Conservation (phyloP, 352 stramenopile species). For the Globisporangium solare region DNA sequence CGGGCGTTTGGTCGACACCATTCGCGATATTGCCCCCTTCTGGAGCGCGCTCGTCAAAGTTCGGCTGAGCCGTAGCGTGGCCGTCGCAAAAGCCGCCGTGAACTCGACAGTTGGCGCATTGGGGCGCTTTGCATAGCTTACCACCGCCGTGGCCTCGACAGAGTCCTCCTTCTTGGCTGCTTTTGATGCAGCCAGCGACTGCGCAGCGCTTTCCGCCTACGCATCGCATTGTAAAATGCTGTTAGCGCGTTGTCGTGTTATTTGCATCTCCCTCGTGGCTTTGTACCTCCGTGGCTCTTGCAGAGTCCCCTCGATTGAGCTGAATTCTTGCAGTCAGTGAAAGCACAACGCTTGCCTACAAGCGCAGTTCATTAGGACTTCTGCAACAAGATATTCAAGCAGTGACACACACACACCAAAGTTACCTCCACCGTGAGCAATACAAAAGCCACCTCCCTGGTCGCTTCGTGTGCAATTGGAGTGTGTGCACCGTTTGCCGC, state of each 20-base stretch:
- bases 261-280: background rate
- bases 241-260: background rate
- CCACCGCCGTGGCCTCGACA: conserved; percentile 58
- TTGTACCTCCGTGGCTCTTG: conserved; percentile 82
- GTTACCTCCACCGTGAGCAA: conserved; percentile 69
- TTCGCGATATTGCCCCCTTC: background rate
- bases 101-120: conserved; percentile 26
- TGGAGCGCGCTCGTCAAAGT: background rate
- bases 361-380: background rate
- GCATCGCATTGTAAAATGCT: background rate
- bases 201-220: conserved; percentile 66
- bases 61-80: background rate
- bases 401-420: background rate
- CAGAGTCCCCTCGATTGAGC: conserved; percentile 78
- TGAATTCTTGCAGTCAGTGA: conserved; percentile 67
- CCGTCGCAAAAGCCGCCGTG: conserved; percentile 22
- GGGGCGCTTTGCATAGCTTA: conserved; percentile 23
- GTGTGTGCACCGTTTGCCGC: conserved; percentile 71
- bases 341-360: conserved; percentile 61
- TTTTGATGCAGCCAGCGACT: conserved; percentile 53
- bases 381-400: background rate
- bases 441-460: conserved; percentile 83
- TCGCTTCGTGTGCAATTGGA: conserved; percentile 60
- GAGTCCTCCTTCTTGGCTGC: conserved; percentile 60
- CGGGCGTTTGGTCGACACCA: too few relatives aligned